Evolutionary conservation across 2,329 filamentous ascomycete species (phyloP).

Genomic region (Epichloe sylvatica): DNA sequence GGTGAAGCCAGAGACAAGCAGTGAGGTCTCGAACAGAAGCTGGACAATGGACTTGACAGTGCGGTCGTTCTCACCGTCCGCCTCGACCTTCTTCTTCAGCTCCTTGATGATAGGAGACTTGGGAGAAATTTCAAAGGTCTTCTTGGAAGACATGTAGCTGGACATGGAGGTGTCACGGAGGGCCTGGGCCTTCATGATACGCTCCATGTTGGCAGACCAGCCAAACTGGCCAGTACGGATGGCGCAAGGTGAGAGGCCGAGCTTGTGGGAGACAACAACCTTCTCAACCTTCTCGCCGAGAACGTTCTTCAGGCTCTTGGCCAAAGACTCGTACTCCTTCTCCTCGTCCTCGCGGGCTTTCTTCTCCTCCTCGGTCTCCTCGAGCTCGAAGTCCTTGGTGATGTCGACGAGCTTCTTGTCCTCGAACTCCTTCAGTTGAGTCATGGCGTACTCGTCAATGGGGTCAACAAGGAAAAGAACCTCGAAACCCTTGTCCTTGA

Average conservation of each 20-base stretch:
- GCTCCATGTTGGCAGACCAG: slow-evolving; percentile 99
- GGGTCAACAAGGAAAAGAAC: slow-evolving; percentile 98
- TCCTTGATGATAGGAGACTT: slow-evolving; percentile 96
- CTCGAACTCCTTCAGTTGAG: slow-evolving; percentile 99
- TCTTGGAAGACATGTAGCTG: slow-evolving; percentile 99
- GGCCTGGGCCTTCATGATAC: slow-evolving; percentile 99
- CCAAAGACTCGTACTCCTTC: slow-evolving; percentile 91
- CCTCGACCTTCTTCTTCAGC: slow-evolving; percentile 98
- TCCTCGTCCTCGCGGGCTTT: slow-evolving; percentile 84
- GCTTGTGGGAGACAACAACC: slow-evolving; percentile 97
- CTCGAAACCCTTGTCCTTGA: slow-evolving; percentile 99
- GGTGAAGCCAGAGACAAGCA: slow-evolving; percentile 97
- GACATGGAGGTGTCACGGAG: slow-evolving; percentile 99
- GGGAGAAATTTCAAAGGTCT: slow-evolving; percentile 99
- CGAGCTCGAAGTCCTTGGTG: slow-evolving; percentile 99
- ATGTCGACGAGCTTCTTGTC: slow-evolving; percentile 99
- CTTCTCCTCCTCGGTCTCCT: slow-evolving; percentile 99
- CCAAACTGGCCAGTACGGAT: slow-evolving; percentile 99
- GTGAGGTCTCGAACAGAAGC: slow-evolving; percentile 96
- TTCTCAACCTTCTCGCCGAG: slow-evolving; percentile 99
- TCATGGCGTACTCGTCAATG: slow-evolving; percentile 99
- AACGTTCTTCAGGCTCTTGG: slow-evolving; percentile 98
- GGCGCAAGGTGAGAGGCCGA: slow-evolving; percentile 84
- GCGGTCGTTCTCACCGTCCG: slow-evolving; percentile 94
- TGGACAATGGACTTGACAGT: slow-evolving; percentile 99